Percentiles rank a stretch among this genome's conserved stretches.
Conservation (phyloP, 2,329 filamentous ascomycete species). For the Monosporascus sp. region DNA sequence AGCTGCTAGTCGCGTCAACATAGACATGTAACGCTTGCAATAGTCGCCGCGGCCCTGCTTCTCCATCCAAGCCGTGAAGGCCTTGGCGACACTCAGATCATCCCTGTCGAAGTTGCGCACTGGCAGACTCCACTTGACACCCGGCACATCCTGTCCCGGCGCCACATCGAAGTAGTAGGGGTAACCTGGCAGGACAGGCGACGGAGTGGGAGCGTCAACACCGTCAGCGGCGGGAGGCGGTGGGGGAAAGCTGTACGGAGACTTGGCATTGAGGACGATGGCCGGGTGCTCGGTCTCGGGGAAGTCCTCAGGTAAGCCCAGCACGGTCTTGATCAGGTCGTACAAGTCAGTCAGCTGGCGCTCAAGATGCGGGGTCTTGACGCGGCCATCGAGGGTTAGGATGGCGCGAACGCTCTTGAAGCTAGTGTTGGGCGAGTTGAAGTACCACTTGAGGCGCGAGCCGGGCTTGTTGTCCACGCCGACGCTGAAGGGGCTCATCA, state of each 20-base stretch:
- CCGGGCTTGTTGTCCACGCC: constrained; percentile 5
- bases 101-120: constrained; percentile 1
- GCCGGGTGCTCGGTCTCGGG: constrained; percentile 3
- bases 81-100: constrained; percentile 4
- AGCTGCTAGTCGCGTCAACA: neutral
- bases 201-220: neutral
- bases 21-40: constrained; percentile 3
- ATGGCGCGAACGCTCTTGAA: constrained; percentile 7
- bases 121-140: constrained; percentile 4
- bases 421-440: constrained; percentile 8
- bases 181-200: constrained; percentile 3
- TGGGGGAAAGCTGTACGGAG: neutral
- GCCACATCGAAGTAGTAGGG: constrained; percentile 11
- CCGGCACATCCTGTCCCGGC: constrained; percentile 3
- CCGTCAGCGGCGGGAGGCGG: neutral
- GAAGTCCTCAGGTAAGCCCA: constrained; percentile 4
- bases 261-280: no score
- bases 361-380: constrained; percentile 1
- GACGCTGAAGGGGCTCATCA: constrained; percentile 5
- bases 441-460: constrained; percentile 9
- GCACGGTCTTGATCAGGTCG: constrained; percentile 4
- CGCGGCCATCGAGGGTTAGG: constrained; percentile 9
- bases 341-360: constrained; percentile 2
- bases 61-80: constrained; percentile 4
- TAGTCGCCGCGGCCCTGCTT: constrained; percentile 5